A percentile compares a stretch with the other conserved stretches of the same genome.
These are phyloP conservation scores for Macrocybe gigantea DNA, from an alignment of 768 basidiomycete species.

Conservation along the genomic window DNA sequence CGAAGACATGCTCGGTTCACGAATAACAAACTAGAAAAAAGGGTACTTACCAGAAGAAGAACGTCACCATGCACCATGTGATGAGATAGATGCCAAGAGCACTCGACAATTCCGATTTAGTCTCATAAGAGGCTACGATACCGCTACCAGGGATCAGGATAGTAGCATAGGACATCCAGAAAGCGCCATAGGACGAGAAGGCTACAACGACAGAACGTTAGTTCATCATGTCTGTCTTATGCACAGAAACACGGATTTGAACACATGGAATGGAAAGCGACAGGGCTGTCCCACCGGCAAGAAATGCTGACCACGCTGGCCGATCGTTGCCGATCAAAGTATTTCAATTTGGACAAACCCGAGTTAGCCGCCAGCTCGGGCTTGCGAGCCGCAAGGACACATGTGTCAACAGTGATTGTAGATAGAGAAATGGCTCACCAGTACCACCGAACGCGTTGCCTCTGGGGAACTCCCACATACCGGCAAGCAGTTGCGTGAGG, in stretches of 20 bases:
- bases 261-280: neutral
- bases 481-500: slow-evolving; percentile 79
- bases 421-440: slow-evolving; percentile 38
- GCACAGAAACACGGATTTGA: neutral
- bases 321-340: too few relatives aligned
- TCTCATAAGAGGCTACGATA: slow-evolving; percentile 45
- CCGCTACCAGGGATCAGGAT: slow-evolving; percentile 71
- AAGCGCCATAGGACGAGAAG: slow-evolving; percentile 79
- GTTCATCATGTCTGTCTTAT: neutral
- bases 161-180: slow-evolving; percentile 81
- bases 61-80: slow-evolving; percentile 70
- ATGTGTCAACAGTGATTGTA: neutral
- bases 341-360: too few relatives aligned
- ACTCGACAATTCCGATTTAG: slow-evolving; percentile 29
- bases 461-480: slow-evolving; percentile 81
- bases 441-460: slow-evolving; percentile 71
- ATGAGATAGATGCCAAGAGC: slow-evolving; percentile 74
- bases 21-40: too few relatives aligned
- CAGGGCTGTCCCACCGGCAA: neutral
- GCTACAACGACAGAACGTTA: slow-evolving; percentile 33
- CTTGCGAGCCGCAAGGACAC: neutral
- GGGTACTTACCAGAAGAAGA: slow-evolving; percentile 52
- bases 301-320: too few relatives aligned
- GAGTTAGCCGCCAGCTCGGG: too few relatives aligned
- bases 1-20: neutral